Percentiles rank a stretch among this genome's conserved stretches.
phyloP scores from a whole-genome alignment of 2,329 filamentous ascomycete species.

The Colletotrichum aenigma region DNA sequence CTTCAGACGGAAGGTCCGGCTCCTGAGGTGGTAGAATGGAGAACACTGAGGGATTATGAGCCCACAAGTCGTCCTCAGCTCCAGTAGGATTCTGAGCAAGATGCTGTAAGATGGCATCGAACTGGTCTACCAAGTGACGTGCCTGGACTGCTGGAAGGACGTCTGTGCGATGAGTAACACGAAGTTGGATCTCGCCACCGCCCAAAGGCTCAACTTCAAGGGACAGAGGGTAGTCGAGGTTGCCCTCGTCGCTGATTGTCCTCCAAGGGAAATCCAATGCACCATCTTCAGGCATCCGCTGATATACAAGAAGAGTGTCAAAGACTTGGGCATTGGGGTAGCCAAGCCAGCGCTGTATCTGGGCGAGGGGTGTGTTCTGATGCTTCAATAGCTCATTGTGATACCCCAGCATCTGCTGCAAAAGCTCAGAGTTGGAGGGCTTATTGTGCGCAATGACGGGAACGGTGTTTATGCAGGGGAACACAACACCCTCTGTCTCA shows the following conservation, averaged over 20 bases:
- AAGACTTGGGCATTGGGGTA: conserved; percentile 71
- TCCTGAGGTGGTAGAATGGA: conserved; percentile 70
- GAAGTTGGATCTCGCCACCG: conserved; percentile 57
- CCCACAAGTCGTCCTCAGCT: conserved; percentile 41
- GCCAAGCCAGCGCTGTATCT: conserved; percentile 75
- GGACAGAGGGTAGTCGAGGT: conserved; percentile 79
- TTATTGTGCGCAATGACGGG: conserved; percentile 68
- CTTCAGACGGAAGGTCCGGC: conserved; percentile 58
- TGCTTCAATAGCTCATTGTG: conserved; percentile 70
- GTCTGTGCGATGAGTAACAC: conserved; percentile 68
- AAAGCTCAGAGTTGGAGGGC: conserved; percentile 58
- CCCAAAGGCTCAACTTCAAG: conserved; percentile 72
- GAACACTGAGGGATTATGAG: conserved; percentile 46
- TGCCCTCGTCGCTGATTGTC: conserved; percentile 67
- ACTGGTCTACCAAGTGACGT: conserved; percentile 68
- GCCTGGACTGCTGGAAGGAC: conserved; percentile 74
- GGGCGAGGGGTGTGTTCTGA: conserved; percentile 73
- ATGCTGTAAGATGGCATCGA: conserved; percentile 69
- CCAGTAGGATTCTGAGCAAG: conserved; percentile 56
- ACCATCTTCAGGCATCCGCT: conserved; percentile 54
- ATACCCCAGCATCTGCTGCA: conserved; percentile 67
- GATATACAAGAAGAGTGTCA: conserved; percentile 85
- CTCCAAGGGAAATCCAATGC: conserved; percentile 54
- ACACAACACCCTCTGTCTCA: conserved; percentile 61
- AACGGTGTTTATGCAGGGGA: conserved; percentile 84